Conservation (phyloP, 768 basidiomycete genomes). For the Lentinula edodes region DNA sequence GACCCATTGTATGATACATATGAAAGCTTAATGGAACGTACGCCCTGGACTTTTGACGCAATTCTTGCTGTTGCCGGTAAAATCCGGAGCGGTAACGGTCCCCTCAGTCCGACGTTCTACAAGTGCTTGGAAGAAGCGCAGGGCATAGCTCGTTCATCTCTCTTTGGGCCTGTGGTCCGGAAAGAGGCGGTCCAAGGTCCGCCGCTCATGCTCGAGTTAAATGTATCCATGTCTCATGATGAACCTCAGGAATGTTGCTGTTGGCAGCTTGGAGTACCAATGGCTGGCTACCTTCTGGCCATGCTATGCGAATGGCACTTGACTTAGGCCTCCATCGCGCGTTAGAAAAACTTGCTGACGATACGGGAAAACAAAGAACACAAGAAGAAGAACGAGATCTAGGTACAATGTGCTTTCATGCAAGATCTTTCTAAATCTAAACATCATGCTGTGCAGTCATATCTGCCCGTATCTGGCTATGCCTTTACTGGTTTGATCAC, state of each 20-base stretch:
- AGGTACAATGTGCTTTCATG: slow-evolving; percentile 32
- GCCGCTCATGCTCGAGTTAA: slow-evolving; percentile 8
- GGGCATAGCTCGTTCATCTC: slow-evolving; percentile 87
- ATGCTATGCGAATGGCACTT: slow-evolving; percentile 94
- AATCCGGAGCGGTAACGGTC: slow-evolving; percentile 86
- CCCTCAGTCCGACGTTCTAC: slow-evolving; percentile 81
- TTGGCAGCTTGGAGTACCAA: slow-evolving; percentile 92
- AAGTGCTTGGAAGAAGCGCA: slow-evolving; percentile 92
- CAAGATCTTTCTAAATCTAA: not conserved
- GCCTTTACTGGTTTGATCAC: slow-evolving; percentile 95
- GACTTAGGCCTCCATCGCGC: slow-evolving; percentile 93
- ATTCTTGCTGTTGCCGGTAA: slow-evolving; percentile 90
- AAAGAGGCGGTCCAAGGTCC: slow-evolving; percentile 93
- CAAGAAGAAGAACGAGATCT: slow-evolving; percentile 87
- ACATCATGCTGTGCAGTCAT: slow-evolving; percentile 48
- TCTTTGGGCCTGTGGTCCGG: slow-evolving; percentile 89
- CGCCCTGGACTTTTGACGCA: slow-evolving; percentile 94
- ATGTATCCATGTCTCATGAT: not conserved
- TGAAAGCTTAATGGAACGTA: slow-evolving; percentile 86
- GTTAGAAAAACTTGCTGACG: slow-evolving; percentile 84
- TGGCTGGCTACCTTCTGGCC: slow-evolving; percentile 92
- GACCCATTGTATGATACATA: slow-evolving; percentile 91
- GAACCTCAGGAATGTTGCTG: slow-evolving; percentile 71
- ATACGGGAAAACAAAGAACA: slow-evolving; percentile 56
- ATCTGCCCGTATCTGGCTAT: slow-evolving; percentile 90